A percentile compares a stretch with the other conserved stretches of the same genome.
These are phyloP conservation scores for Ilex paraguariensis DNA, from an alignment of 305 asterid genomes.

Conservation along the genomic window DNA sequence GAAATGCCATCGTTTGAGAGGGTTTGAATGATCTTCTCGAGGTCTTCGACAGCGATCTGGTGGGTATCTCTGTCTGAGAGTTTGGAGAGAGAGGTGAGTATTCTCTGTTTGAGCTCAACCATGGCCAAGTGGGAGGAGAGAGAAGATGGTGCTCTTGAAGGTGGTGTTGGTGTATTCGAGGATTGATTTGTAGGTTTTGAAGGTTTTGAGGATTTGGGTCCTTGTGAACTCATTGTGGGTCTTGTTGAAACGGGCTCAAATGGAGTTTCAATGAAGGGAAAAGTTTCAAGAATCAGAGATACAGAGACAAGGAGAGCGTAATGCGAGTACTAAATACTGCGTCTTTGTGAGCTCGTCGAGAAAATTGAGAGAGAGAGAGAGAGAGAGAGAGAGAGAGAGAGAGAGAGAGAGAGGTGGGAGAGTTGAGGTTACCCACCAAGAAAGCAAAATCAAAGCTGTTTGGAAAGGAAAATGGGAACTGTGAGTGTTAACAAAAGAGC, in stretches of 20 bases:
- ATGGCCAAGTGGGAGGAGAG: conserved; percentile 85
- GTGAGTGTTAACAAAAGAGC: background rate
- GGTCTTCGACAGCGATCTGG: conserved; percentile 97
- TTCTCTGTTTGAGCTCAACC: conserved; percentile 91
- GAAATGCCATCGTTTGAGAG: conserved; percentile 81
- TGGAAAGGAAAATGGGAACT: conserved; percentile 32
- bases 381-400: conserved; percentile 8
- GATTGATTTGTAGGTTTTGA: conserved; percentile 55
- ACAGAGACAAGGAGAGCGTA: conserved; percentile 1
- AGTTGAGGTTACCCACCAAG: conserved; percentile 20
- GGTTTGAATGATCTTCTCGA: conserved; percentile 69
- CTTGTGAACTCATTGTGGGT: conserved; percentile 34
- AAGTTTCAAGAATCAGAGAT: background rate
- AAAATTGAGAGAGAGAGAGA: background rate
- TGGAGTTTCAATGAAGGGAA: background rate
- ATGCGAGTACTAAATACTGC: conserved; percentile 1
- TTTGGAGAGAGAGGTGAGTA: conserved; percentile 76
- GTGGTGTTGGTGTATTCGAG: conserved; percentile 9
- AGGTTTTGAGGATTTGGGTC: conserved; percentile 57
- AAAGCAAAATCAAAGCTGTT: conserved; percentile 30
- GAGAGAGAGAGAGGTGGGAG: conserved; percentile 5
- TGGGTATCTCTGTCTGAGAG: conserved; percentile 98
- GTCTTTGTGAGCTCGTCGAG: conserved; percentile 7
- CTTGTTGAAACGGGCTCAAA: background rate
- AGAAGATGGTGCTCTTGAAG: conserved; percentile 46